Evolutionary conservation across 345 rosid genomes (phyloP).

Genomic region (Kandelia obovata): DNA sequence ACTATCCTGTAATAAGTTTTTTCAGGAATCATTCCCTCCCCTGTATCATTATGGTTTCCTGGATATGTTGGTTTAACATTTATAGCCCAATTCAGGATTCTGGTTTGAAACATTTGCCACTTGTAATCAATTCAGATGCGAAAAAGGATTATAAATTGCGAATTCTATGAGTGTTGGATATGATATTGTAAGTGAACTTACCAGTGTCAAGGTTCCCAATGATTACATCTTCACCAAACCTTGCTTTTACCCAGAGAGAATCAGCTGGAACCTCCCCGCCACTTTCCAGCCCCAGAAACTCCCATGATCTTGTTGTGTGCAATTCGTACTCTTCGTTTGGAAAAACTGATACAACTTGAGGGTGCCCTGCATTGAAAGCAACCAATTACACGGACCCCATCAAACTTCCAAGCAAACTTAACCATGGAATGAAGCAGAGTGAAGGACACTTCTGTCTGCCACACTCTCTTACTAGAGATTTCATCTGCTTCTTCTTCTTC

Average conservation of each 20-base stretch:
- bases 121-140: background rate
- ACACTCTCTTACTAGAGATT: slow-evolving; percentile 11
- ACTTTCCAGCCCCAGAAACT: slow-evolving; percentile 24
- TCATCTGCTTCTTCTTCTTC: slow-evolving; percentile 23
- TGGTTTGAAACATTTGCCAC: no score
- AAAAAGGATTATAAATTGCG: background rate
- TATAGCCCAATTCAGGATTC: no score
- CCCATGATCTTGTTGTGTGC: slow-evolving; percentile 29
- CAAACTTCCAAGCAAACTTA: background rate
- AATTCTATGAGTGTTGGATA: no score
- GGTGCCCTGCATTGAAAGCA: slow-evolving; percentile 2
- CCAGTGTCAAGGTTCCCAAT: slow-evolving; percentile 26
- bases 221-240: slow-evolving; percentile 24
- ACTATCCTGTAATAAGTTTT: background rate
- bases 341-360: slow-evolving; percentile 20
- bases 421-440: background rate
- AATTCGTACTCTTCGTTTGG: slow-evolving; percentile 7
- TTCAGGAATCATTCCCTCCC: no score
- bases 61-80: no score
- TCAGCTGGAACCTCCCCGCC: background rate
- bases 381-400: background rate
- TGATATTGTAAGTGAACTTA: background rate
- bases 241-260: slow-evolving; percentile 18
- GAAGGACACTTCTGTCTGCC: background rate
- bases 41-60: no score